Evolutionary conservation across 768 basidiomycete genomes (phyloP).

Genomic region (Phlegmacium glaucopus): DNA sequence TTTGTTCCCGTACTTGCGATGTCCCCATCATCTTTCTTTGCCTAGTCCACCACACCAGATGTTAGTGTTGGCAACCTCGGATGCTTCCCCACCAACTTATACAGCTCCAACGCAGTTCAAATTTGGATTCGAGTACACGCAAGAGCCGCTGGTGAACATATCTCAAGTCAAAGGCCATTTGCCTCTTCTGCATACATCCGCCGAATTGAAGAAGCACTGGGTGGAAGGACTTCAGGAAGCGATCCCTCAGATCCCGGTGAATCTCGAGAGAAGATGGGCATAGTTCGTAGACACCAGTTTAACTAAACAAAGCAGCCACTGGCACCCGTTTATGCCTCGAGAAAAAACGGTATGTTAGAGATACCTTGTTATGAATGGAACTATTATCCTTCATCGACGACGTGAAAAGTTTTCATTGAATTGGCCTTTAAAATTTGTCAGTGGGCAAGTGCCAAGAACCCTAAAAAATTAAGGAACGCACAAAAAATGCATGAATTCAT

Average conservation of each 20-base stretch:
- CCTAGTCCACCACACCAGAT: not conserved
- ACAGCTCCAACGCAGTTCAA: conserved; percentile 20
- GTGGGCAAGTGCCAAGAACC: no score
- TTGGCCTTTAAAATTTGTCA: no score
- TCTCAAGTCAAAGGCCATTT: conserved; percentile 25
- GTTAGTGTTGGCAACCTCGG: not conserved
- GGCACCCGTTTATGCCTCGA: no score
- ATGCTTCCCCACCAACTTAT: conserved; percentile 19
- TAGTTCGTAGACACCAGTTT: conserved; percentile 33
- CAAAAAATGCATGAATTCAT: no score
- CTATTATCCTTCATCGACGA: no score
- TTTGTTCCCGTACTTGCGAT: no score
- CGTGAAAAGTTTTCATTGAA: no score
- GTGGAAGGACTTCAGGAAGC: conserved; percentile 11
- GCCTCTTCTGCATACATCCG: conserved; percentile 24
- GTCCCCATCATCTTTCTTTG: no score
- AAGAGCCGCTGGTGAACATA: conserved; percentile 19
- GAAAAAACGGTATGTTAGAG: no score
- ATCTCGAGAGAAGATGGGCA: conserved; percentile 24
- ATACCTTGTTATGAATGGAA: no score
- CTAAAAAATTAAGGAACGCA: no score
- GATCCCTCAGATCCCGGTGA: conserved; percentile 10
- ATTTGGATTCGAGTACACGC: conserved; percentile 17
- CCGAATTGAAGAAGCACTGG: conserved; percentile 14
- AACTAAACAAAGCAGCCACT: no score